Base-by-base conservation (phyloP, 2,329 filamentous ascomycete species). In the Beauveria sp. region DNA sequence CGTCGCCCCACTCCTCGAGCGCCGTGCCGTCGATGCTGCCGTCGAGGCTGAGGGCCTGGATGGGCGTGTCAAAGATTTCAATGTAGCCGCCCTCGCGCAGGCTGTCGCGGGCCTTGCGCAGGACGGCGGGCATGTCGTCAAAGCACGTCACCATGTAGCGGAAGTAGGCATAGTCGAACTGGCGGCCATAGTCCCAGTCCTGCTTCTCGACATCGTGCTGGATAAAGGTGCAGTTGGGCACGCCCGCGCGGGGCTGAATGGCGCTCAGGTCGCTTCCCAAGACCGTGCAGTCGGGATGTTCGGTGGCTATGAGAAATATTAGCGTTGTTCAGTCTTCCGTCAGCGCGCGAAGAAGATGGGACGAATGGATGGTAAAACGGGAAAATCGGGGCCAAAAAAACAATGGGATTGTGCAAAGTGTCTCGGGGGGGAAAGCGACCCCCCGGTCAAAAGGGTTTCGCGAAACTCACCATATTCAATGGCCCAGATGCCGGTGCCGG, bases 141-240 rank as follows among this genome's bases (percentile, higher is more conserved):
- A 86, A 78, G 62, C 78, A 79, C n/a, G 76, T 76, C 2, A 76
- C 74, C 70, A 86, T 76, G 55, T 79, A 75, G 26, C 82, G 77
- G 42, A 74, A 71, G 68, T 84, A 81, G 60, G 86, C 78, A 66
- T 78, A 81, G 70, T 85, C 81, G 68, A 84, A 85, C 56, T 79
- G 20, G 46, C 20, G 6, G 42, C 26, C 40, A 22, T 53, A 62
- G 40, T 62, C 28, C 60, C 60, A 62, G 28, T 52, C 60, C 18
- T 62, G 28, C 47, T 53, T 52, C 26, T 62, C 60, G 54, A 58
- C 60, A 16, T 62, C 60, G 40, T 53, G 47, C 26, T 58, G 54
- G 20, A 62, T 28, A 47, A 62, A 62, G 20, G 22, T 28, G 49
- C 45, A 58, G n/a, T 62, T 62, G 47, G 60, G 54, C 10, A 58